These are phyloP conservation scores for Trifolium pratense DNA, from an alignment of 306 rosid genomes.

Conservation along the genomic window DNA sequence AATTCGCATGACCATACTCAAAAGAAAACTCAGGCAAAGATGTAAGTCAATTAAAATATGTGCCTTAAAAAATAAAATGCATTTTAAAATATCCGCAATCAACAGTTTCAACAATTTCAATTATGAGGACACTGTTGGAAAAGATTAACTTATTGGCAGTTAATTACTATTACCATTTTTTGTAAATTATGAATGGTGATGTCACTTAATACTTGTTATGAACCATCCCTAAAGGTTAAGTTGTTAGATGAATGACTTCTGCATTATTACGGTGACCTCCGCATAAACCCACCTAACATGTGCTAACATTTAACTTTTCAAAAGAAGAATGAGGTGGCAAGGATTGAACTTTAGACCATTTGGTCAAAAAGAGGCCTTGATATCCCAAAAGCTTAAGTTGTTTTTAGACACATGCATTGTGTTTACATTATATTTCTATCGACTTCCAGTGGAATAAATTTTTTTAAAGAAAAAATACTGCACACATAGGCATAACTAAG, in stretches of 20 bases:
- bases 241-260: background rate
- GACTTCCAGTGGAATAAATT: conserved; percentile 9
- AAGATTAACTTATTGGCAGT: conserved; percentile 4
- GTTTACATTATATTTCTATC: background rate
- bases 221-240: background rate
- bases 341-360: background rate
- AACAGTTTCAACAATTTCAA: conserved; percentile 21
- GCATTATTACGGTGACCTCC: background rate
- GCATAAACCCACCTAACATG: background rate
- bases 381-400: background rate
- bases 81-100: background rate
- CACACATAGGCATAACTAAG: background rate
- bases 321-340: conserved; percentile 8
- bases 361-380: background rate
- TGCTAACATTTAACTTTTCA: conserved; percentile 1
- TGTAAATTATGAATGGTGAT: conserved; percentile 8
- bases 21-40: background rate
- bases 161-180: background rate
- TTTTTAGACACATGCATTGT: background rate
- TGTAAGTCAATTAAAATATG: conserved; percentile 13
- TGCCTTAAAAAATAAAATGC: conserved; percentile 7
- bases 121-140: conserved; percentile 13
- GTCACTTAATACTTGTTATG: conserved; percentile 1
- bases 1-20: conserved; percentile 7
- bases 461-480: conserved; percentile 1